Base-by-base conservation (phyloP, 306 rosid species). In the Nissolia schottii region DNA sequence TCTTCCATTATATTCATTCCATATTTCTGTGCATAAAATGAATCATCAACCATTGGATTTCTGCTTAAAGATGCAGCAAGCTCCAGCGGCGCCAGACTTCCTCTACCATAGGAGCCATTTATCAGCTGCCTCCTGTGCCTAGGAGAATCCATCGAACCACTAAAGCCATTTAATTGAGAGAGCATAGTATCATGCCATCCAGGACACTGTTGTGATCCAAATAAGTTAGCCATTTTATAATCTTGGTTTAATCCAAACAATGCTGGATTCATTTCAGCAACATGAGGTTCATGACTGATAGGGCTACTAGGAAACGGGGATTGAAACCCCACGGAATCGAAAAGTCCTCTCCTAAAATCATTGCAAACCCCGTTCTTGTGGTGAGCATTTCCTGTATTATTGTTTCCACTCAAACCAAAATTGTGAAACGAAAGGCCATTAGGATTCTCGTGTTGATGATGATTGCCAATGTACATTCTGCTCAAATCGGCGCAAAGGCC, bases 381-480 rank as follows among this genome's bases (percentile, higher is more conserved):
- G 29, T 51, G 71, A 51, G 18, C 25, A 69, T 60, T 63, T 31
- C 59, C 49, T 41, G 50, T 74, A 29, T 71, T 49, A 32, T n/a
- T n/a, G n/a, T 67, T 77, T 63, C 77, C 83, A 79, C n/a, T 49
- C 50, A 45, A 50, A 56, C 67, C 16, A 54, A 24, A 58, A 66
- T 74, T 63, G 27, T 15, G 57, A 59, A 51, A 53, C 3, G 55
- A 63, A 67, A 16, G 11, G 45, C 50, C 25, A 76, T 70, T 54
- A 64, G 74, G 71, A 66, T 75, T 60, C 22, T 71, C 65, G 20
- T 67, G 67, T 27, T 74, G 82, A 64, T 67, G 67, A 22, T 74
- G 82, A 64, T 66, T 71, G 38, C 60, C 51, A 68, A 83, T 64
- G 45, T 16, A 29, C 86, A 87, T 81, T 66, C 73, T 80, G 7